Base-by-base conservation (phyloP, 2,329 filamentous ascomycete genomes). In the Fusarium sp. region DNA sequence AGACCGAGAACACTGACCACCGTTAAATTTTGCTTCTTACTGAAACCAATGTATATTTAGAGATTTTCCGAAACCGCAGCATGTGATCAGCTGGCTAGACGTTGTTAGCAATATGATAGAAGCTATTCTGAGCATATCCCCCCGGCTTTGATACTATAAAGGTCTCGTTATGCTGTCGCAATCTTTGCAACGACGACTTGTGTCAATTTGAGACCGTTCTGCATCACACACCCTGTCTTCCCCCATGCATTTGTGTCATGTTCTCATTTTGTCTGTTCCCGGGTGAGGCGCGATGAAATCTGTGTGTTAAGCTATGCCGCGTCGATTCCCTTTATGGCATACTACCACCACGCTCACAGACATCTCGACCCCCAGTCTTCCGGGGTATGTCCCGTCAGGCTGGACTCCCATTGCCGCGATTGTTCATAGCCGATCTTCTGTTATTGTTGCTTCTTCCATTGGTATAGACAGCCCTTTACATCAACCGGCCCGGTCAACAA, bases 241-340 rank as follows among this genome's bases (percentile, higher is more conserved):
- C 58, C 61, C 53, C 47, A 57, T 61, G 43, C 49, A 38, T 67
- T 58, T 58, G 44, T 62, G 43, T 57, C 45, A 67, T 40, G 34
- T 48, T 53, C 58, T 45, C 44, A 65, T 70, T 75, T 72, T 72
- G 55, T 41, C 67, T 65, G 59, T 67, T 74, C 52, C 73, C 73
- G 73, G 71, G 73, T 62, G 65, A 75, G 71, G 71, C 73, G 73
- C 73, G 65, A 54, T 58, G 56, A 70, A 65, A 65, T 67, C 51
- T 58, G 65, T 60, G 45, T 41, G 34, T 47, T 32, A 63, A 40
- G 27, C 40, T n/a, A 64, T 64, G 61, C 48, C 40, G 51, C 58
- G 62, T 58, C 40, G 62, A 67, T 63, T 52, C 49, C 51, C 40
- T 34, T 46, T 44, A 46, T 8, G 24, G 47, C 53, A 59, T 55